phyloP scores from a whole-genome alignment of 2,329 filamentous ascomycete species.

The Pestalotiopsis sp. region DNA sequence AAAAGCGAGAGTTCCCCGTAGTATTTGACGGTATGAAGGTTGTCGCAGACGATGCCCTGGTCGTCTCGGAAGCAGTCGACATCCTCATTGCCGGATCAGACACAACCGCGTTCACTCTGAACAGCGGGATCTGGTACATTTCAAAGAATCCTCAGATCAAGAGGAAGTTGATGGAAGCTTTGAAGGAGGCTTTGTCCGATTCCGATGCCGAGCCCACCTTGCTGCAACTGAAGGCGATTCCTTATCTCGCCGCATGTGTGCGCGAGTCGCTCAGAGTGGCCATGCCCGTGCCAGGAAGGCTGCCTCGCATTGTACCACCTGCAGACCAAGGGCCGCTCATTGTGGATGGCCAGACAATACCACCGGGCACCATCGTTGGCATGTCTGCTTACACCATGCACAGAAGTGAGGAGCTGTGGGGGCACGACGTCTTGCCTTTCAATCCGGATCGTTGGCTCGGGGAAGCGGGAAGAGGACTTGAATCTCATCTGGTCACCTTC shows the following conservation, averaged over 20 bases:
- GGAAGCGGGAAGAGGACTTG: not conserved
- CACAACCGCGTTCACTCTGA: not conserved
- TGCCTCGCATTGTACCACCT: not conserved
- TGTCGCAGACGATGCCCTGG: not conserved
- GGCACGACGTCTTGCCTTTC: conserved; percentile 7
- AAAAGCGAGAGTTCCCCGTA: not conserved
- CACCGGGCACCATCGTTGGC: conserved; percentile 9
- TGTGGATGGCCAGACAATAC: not conserved
- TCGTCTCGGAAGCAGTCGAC: not conserved
- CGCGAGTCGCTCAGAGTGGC: not conserved
- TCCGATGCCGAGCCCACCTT: not conserved
- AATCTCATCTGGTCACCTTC: not conserved
- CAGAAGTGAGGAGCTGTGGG: conserved; percentile 6
- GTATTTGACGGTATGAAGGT: not conserved
- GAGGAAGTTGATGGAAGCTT: not conserved
- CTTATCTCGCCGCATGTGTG: not conserved
- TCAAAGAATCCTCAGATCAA: not conserved
- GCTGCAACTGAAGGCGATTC: not conserved
- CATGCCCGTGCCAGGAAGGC: not conserved
- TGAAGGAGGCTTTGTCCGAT: not conserved
- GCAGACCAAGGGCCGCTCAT: not conserved
- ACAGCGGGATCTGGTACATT: not conserved
- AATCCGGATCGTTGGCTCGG: conserved; percentile 11
- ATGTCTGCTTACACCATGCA: conserved; percentile 14
- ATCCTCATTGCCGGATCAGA: not conserved